These are phyloP conservation scores for Aspergillus terreus DNA, from an alignment of 2,329 filamentous ascomycete genomes.

Conservation along the genomic window DNA sequence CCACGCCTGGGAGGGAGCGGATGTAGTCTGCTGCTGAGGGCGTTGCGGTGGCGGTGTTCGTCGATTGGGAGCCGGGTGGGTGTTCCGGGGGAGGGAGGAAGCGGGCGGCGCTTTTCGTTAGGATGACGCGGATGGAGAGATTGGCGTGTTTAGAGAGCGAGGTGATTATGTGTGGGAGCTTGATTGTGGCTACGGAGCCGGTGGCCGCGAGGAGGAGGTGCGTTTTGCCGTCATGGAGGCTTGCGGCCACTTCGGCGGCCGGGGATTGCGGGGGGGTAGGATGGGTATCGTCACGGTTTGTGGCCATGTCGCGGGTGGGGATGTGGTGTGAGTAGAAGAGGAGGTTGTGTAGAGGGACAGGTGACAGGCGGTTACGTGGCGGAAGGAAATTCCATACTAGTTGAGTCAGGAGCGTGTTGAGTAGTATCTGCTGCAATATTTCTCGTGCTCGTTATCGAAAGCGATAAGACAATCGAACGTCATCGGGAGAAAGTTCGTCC, in stretches of 20 bases:
- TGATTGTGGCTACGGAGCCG: constrained; percentile 84
- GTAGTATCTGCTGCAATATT: too few species aligned
- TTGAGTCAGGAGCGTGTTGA: too few species aligned
- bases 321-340: too few species aligned
- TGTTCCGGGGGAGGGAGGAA: constrained; percentile 49
- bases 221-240: constrained; percentile 20
- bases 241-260: neutral
- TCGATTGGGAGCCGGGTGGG: neutral
- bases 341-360: neutral
- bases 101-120: constrained; percentile 68
- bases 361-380: neutral
- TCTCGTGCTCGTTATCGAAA: neutral
- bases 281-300: neutral
- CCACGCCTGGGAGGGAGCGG: constrained; percentile 61
- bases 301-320: neutral
- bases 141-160: constrained; percentile 40
- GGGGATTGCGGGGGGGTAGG: neutral
- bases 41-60: constrained; percentile 69
- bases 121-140: constrained; percentile 78
- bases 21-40: constrained; percentile 51
- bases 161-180: constrained; percentile 64
- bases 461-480: neutral
- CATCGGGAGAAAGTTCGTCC: too few species aligned
- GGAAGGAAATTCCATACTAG: neutral
- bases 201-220: constrained; percentile 58